Conservation (phyloP, 306 rosid species). For the Pachyrhizus erosus region DNA sequence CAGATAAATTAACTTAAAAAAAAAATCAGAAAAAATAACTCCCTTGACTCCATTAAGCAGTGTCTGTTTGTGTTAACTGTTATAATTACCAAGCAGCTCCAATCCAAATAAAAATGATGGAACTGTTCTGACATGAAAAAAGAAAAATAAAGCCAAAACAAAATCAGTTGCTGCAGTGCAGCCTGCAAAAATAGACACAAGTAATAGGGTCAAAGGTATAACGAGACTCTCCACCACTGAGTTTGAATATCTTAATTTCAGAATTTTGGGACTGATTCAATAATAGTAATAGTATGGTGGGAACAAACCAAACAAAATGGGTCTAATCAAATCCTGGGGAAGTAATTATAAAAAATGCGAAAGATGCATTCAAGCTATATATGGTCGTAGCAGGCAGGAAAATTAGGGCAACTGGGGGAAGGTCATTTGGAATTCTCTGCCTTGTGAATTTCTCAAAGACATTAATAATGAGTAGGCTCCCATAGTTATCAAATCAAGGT, state of each 20-base stretch:
- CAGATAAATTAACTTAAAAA: neutral
- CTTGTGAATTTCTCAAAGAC: constrained; percentile 24
- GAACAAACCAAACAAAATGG: constrained; percentile 28
- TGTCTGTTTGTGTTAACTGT: constrained; percentile 36
- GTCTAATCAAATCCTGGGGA: constrained; percentile 32
- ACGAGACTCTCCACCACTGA: constrained; percentile 33
- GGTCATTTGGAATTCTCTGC: constrained; percentile 20
- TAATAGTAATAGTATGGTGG: constrained; percentile 17
- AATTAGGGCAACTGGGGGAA: constrained; percentile 10
- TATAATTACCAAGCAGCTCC: constrained; percentile 36
- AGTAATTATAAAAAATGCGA: constrained; percentile 2
- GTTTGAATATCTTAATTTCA: constrained; percentile 30
- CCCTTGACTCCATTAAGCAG: constrained; percentile 44
- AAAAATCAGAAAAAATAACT: neutral
- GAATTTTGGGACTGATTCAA: constrained; percentile 5
- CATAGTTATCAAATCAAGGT: constrained; percentile 51
- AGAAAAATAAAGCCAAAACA: constrained; percentile 17
- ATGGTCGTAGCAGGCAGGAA: constrained; percentile 22
- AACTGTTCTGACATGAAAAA: neutral
- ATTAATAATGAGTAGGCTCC: constrained; percentile 54
- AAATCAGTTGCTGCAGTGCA: neutral
- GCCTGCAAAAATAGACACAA: neutral
- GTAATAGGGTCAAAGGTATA: constrained; percentile 30
- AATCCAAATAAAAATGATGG: neutral
- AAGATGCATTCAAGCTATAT: constrained; percentile 2